Evolutionary conservation across 805 yeast species (phyloP).

Genomic region (Zygotorulaspora chibaensis): DNA sequence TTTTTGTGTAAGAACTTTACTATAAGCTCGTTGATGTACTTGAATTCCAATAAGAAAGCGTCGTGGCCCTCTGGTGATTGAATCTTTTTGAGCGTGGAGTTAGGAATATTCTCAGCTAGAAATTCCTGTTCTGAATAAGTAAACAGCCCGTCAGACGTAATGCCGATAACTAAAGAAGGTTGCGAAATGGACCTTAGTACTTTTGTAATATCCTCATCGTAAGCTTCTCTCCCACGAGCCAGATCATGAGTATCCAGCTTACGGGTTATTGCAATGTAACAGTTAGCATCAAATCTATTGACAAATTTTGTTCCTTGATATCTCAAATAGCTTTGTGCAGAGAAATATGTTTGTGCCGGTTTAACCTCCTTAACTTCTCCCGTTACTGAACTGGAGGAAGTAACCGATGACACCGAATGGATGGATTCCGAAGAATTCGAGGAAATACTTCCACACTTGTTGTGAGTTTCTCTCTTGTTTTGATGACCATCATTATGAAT

Average conservation of each 20-base stretch:
- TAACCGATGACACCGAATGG: conserved; percentile 31
- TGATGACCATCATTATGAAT: conserved; percentile 83
- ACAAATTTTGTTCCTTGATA: conserved; percentile 93
- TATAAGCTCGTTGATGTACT: conserved; percentile 68
- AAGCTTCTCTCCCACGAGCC: conserved; percentile 64
- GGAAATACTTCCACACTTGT: conserved; percentile 16
- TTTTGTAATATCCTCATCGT: conserved; percentile 34
- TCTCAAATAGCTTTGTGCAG: conserved; percentile 92
- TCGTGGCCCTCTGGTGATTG: conserved; percentile 97
- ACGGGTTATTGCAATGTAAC: conserved; percentile 89
- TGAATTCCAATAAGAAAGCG: conserved; percentile 89
- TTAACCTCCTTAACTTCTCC: conserved; percentile 26
- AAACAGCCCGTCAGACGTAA: conserved; percentile 87
- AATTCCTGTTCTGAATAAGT: conserved; percentile 88
- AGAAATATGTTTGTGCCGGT: conserved; percentile 59
- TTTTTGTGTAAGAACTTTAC: conserved; percentile 57
- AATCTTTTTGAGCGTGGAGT: conserved; percentile 63
- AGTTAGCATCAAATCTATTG: conserved; percentile 89
- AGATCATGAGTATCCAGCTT: conserved; percentile 95
- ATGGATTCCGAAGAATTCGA: conserved; percentile 23
- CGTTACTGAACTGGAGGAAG: conserved; percentile 20
- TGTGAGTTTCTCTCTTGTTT: conserved; percentile 15
- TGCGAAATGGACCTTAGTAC: conserved; percentile 58
- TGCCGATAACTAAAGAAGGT: conserved; percentile 84
- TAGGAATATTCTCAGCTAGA: conserved; percentile 69